Evolutionary conservation across 345 rosid species (phyloP).

Genomic region (Cochlearia excelsa): DNA sequence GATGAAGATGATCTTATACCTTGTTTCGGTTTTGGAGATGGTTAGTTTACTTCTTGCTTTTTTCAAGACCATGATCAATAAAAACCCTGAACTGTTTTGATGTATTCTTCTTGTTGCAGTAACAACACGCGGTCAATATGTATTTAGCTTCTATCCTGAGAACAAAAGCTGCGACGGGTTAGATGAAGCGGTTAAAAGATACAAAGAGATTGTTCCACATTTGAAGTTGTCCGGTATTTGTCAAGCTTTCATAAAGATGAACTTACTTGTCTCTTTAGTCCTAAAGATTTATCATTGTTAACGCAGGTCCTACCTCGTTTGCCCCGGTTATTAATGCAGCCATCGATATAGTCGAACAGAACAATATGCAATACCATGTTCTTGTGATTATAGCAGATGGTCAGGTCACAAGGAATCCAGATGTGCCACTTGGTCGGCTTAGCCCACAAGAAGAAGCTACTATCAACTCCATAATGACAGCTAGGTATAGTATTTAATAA

Average conservation of each 20-base stretch:
- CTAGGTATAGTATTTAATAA: conserved; percentile 57
- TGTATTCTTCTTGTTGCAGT: conserved; percentile 43
- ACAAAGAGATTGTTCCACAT: conserved; percentile 71
- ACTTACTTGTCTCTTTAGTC: neutral
- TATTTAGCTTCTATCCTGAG: conserved; percentile 76
- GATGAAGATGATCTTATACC: conserved; percentile 96
- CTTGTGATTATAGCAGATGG: conserved; percentile 95
- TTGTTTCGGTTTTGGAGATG: conserved; percentile 97
- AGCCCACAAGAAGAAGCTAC: conserved; percentile 90
- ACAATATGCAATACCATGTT: conserved; percentile 77
- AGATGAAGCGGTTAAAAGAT: conserved; percentile 69
- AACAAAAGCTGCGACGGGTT: conserved; percentile 64
- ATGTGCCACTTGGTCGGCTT: conserved; percentile 52
- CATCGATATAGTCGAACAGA: conserved; percentile 68
- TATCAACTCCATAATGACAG: conserved; percentile 70
- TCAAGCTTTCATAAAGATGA: neutral
- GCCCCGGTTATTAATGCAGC: conserved; percentile 86
- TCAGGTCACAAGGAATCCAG: conserved; percentile 79
- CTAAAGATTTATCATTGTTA: neutral
- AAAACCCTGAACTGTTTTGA: conserved; percentile 15
- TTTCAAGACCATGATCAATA: neutral
- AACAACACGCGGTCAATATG: conserved; percentile 68
- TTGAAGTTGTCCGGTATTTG: conserved; percentile 68
- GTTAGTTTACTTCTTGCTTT: conserved; percentile 43
- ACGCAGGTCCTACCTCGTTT: conserved; percentile 92